Evolutionary conservation across 129 eudicot genomes (phyloP), one percentile per base, ranked within the genome.

Genomic region (Escallonia rubra): DNA sequence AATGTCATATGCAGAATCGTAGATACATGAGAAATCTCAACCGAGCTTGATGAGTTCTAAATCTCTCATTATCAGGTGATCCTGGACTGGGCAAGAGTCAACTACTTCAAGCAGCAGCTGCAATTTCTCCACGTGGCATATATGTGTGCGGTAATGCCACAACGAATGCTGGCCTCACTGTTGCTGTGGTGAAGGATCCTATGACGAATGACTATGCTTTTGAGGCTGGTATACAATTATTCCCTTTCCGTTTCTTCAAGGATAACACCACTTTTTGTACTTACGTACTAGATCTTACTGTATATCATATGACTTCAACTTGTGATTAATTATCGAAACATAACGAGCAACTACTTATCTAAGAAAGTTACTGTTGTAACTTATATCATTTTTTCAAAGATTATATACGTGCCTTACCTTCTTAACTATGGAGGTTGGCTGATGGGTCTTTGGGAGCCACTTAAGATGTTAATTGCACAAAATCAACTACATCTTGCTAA

Each of bases 11-110:
- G 58, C 56, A 69, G 45, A 65, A 57, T 0, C 3, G 43, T 10
- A 10, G 7, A 55, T n/a, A 45, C 6, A 4, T 14, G 51, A 71
- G 55, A 39, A 52, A 23, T 23, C 34, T 23, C 34, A 23, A 56
- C 34, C 9, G 64, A 63, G 56, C 63, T 40, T 42, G 63, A 54
- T 34, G 55, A 47, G 34, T 55, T 10, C 46, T 69, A 49, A 49
- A 16, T 46, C 57, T 41, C 54, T 38, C 64, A 43, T 56, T 14
- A 66, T 72, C 59, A 93, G 98, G 99, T 77, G 99, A 93, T 78
- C 99, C 99, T 76, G 99, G 99, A 67, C 71, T 89, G 66, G 99
- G 96, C 43, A 89, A 93, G 75, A 93, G 96, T 80, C 99, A 93
- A 75, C 82, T 93, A 63, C 87, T 93, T 70, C 99, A 89, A 81